Evolutionary conservation across 1,284 basidiomycete genomes (phyloP).

Genomic region (Boletus mariae): DNA sequence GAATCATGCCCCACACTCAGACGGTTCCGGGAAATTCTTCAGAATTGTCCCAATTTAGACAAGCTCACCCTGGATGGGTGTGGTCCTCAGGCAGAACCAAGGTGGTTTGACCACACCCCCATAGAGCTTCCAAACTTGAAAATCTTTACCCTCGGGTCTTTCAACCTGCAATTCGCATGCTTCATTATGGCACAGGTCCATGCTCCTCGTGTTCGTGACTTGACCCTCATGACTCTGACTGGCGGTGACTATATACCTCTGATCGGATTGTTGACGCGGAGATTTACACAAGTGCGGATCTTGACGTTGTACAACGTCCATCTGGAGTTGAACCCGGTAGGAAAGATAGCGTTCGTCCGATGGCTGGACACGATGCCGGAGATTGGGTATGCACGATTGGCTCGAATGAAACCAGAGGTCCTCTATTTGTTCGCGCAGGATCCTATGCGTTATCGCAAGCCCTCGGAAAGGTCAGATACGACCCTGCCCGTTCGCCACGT

Average conservation of each 20-base stretch:
- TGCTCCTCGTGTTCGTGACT: slow-evolving; percentile 50
- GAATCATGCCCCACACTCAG: slow-evolving; percentile 43
- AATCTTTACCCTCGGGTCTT: slow-evolving; percentile 51
- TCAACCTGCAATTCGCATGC: slow-evolving; percentile 43
- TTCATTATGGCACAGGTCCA: slow-evolving; percentile 44
- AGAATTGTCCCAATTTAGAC: slow-evolving; percentile 43
- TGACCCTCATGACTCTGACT: slow-evolving; percentile 50
- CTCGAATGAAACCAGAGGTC: slow-evolving; percentile 37
- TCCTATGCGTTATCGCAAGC: slow-evolving; percentile 25
- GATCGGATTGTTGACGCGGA: slow-evolving; percentile 41
- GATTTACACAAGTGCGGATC: slow-evolving; percentile 45
- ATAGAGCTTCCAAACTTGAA: slow-evolving; percentile 45
- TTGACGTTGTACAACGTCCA: slow-evolving; percentile 48
- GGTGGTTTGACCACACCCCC: slow-evolving; percentile 29
- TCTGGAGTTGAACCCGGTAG: slow-evolving; percentile 22
- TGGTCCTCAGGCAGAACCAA: slow-evolving; percentile 41
- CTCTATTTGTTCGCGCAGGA: slow-evolving; percentile 45
- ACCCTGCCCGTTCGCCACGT: slow-evolving; percentile 13
- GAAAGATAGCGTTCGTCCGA: slow-evolving; percentile 27
- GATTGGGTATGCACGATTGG: slow-evolving; percentile 47
- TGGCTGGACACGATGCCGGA: slow-evolving; percentile 54
- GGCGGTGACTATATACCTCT: slow-evolving; percentile 49
- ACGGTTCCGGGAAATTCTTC: slow-evolving; percentile 51
- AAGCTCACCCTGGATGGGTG: slow-evolving; percentile 58
- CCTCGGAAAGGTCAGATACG: slow-evolving; percentile 7